Percentiles rank a stretch among this genome's conserved stretches.
Evolutionary conservation across 192 early-diverging fungal genomes (phyloP).

Genomic region (Chytriomyces hyalinus): DNA sequence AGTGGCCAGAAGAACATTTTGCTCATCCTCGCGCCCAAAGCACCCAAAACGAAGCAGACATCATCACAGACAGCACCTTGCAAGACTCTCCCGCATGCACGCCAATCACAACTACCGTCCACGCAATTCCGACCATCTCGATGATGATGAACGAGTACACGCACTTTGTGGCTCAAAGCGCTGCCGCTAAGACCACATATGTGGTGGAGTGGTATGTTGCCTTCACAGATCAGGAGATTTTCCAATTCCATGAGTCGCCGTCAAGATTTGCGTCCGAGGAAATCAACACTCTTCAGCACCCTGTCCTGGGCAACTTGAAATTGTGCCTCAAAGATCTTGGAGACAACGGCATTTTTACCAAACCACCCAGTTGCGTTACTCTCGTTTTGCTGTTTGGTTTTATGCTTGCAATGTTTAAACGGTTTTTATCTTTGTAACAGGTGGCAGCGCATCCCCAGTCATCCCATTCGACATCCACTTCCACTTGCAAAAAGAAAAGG

Average conservation of each 20-base stretch:
- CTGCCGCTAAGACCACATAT: neutral
- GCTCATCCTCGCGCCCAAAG: neutral
- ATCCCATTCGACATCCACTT: slow-evolving; percentile 31
- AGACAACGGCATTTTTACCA: slow-evolving; percentile 14
- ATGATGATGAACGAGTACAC: slow-evolving; percentile 21
- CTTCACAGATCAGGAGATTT: slow-evolving; percentile 37
- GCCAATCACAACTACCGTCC: slow-evolving; percentile 1
- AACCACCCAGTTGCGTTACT: neutral
- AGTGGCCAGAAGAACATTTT: slow-evolving; percentile 5
- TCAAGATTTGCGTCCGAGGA: slow-evolving; percentile 32
- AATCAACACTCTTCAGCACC: slow-evolving; percentile 32
- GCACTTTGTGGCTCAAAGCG: too few species aligned
- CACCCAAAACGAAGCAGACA: too few species aligned
- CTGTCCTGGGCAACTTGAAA: slow-evolving; percentile 22
- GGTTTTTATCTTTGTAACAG: too few species aligned
- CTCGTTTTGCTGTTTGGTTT: neutral
- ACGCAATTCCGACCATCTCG: neutral
- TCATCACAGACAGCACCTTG: neutral
- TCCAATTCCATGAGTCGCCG: slow-evolving; percentile 13
- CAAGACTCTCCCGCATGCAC: neutral
- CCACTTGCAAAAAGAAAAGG: slow-evolving; percentile 28
- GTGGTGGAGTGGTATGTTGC: slow-evolving; percentile 37
- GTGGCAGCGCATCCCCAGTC: neutral
- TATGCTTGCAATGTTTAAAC: too few species aligned
- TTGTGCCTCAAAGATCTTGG: slow-evolving; percentile 22